These are phyloP conservation scores for Psophocarpus tetragonolobus DNA, from an alignment of 306 rosid species.

Conservation along the genomic window DNA sequence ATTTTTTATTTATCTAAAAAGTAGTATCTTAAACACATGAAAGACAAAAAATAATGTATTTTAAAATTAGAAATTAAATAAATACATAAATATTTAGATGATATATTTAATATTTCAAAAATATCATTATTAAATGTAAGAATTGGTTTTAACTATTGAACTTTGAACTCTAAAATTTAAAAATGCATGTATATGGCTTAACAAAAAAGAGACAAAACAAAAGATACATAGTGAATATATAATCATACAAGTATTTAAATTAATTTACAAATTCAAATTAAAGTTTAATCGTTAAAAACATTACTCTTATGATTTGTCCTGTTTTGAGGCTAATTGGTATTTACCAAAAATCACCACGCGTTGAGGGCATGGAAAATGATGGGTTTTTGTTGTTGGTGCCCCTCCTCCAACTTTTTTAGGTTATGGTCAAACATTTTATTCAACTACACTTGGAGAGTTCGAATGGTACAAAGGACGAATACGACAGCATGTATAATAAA, in stretches of 20 bases:
- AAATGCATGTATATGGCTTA: background rate
- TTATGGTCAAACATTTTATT: conserved; percentile 42
- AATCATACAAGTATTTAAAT: background rate
- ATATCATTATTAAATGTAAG: background rate
- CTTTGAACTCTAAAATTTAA: background rate
- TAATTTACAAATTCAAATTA: background rate
- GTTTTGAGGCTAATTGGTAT: background rate
- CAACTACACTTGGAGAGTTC: conserved; percentile 21
- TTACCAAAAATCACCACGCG: conserved; percentile 29
- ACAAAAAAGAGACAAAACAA: background rate
- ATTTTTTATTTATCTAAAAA: no score
- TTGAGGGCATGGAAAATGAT: conserved; percentile 2
- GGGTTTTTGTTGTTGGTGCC: background rate
- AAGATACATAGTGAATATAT: background rate
- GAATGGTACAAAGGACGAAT: conserved; percentile 41
- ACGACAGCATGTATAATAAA: conserved; percentile 21
- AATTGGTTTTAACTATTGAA: background rate
- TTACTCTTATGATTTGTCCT: conserved; percentile 10
- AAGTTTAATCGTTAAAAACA: background rate
- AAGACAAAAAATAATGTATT: no score
- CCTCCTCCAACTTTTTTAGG: background rate
- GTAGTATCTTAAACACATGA: no score
- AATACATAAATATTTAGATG: no score
- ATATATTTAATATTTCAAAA: no score
- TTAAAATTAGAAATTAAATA: no score